Conservation (phyloP, 306 rosid species). For the Hippophae rhamnoides region DNA sequence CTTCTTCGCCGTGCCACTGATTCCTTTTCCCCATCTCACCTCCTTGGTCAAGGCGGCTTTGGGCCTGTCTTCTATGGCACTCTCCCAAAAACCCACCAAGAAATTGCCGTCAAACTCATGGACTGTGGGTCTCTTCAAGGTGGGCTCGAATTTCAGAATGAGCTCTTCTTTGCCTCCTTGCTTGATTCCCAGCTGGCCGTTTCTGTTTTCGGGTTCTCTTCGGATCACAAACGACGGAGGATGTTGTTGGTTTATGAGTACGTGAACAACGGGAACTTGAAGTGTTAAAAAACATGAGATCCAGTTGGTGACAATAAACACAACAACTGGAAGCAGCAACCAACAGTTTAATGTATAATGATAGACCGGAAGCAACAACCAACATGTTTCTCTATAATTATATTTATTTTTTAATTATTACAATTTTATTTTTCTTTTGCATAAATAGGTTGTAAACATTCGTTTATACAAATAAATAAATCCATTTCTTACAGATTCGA, state of each 20-base stretch:
- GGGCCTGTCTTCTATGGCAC: conserved; percentile 70
- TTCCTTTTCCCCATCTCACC: conserved; percentile 56
- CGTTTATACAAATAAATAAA: too few relatives aligned
- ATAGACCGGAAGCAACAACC: too few relatives aligned
- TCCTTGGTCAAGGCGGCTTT: conserved; percentile 82
- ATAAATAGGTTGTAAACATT: too few relatives aligned
- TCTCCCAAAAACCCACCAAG: conserved; percentile 28
- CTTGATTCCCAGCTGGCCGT: conserved; percentile 41
- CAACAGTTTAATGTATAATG: too few relatives aligned
- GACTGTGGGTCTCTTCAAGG: conserved; percentile 72
- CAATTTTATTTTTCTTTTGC: too few relatives aligned
- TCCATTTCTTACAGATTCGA: too few relatives aligned
- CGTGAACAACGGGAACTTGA: conserved; percentile 75
- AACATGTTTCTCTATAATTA: too few relatives aligned
- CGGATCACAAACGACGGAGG: conserved; percentile 61
- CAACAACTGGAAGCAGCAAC: too few relatives aligned
- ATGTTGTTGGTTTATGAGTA: conserved; percentile 68
- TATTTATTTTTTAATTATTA: too few relatives aligned
- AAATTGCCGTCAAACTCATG: conserved; percentile 82
- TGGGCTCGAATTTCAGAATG: conserved; percentile 91
- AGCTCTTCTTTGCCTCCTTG: conserved; percentile 66
- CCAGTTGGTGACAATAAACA: too few relatives aligned
- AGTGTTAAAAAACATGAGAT: too few relatives aligned
- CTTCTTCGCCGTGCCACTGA: conserved; percentile 75
- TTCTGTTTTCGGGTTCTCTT: conserved; percentile 60